phyloP scores from a whole-genome alignment of 441 rosid species.

The Populus hybrid region DNA sequence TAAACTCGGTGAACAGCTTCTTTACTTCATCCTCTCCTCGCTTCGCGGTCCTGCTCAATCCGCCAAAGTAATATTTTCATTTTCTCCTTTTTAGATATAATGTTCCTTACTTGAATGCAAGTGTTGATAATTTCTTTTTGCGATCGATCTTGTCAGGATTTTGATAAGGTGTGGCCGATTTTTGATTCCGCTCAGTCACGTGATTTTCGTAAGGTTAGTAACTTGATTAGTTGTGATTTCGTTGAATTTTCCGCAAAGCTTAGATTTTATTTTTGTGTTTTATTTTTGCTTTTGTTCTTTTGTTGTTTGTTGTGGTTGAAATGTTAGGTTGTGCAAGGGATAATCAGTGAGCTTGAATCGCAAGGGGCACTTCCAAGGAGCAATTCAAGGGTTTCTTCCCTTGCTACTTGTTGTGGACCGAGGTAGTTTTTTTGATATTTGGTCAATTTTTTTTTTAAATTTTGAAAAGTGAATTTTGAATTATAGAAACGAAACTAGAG shows the following conservation, averaged over 20 bases:
- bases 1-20: slow-evolving; percentile 98
- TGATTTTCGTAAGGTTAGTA: slow-evolving; percentile 84
- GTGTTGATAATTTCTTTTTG: slow-evolving; percentile 4
- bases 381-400: slow-evolving; percentile 99
- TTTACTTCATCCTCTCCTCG: slow-evolving; percentile 95
- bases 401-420: slow-evolving; percentile 99
- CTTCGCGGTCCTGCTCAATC: slow-evolving; percentile 99
- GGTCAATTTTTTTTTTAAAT: background rate
- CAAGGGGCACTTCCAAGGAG: slow-evolving; percentile 99
- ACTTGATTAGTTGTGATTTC: slow-evolving; percentile 7
- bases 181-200: slow-evolving; percentile 99
- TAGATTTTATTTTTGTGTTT: slow-evolving; percentile 2
- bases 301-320: background rate
- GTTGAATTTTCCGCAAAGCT: background rate
- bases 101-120: slow-evolving; percentile 1
- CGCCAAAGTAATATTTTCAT: slow-evolving; percentile 52
- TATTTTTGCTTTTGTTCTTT: background rate
- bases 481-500: background rate
- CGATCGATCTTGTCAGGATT: slow-evolving; percentile 76
- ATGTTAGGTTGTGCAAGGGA: slow-evolving; percentile 92
- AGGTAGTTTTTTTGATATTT: slow-evolving; percentile 46
- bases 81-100: background rate
- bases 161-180: slow-evolving; percentile 99
- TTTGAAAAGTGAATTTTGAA: slow-evolving; percentile 6
- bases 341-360: slow-evolving; percentile 96